These are phyloP conservation scores for Colletotrichum sp. DNA, from an alignment of 2,329 filamentous ascomycete species.

Conservation along the genomic window DNA sequence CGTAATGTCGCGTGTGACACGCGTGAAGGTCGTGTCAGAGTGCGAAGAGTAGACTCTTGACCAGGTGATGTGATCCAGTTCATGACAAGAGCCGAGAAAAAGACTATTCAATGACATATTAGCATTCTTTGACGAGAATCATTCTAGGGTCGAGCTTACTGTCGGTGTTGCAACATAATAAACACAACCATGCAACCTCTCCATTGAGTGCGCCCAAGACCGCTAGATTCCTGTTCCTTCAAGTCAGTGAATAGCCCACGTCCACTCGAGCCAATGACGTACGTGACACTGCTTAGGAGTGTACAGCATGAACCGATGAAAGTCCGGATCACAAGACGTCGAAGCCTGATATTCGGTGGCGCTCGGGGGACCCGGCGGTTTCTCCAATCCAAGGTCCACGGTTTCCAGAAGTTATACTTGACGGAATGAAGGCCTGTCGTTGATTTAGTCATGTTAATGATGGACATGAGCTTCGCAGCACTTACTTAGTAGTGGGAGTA, in stretches of 20 bases:
- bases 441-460: background rate
- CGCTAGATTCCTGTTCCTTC: background rate
- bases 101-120: background rate
- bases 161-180: conserved; percentile 11
- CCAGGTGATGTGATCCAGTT: conserved; percentile 13
- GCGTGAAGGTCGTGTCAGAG: background rate
- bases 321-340: conserved; percentile 6
- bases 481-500: conserved; percentile 9
- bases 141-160: background rate
- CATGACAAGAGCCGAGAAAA: conserved; percentile 13
- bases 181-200: conserved; percentile 9
- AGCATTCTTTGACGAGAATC: accelerated
- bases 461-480: accelerated
- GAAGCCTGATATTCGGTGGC: background rate
- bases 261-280: accelerated
- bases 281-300: conserved; percentile 2
- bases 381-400: conserved; percentile 13
- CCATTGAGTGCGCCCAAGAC: conserved; percentile 1
- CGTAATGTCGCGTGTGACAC: background rate
- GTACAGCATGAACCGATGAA: conserved; percentile 16
- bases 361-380: conserved; percentile 1
- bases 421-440: background rate
- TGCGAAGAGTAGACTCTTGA: conserved; percentile 1
- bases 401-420: conserved; percentile 16
- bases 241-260: background rate